These are phyloP conservation scores for Copromyces sp. DNA, from an alignment of 495 filamentous ascomycete species.

Conservation along the genomic window DNA sequence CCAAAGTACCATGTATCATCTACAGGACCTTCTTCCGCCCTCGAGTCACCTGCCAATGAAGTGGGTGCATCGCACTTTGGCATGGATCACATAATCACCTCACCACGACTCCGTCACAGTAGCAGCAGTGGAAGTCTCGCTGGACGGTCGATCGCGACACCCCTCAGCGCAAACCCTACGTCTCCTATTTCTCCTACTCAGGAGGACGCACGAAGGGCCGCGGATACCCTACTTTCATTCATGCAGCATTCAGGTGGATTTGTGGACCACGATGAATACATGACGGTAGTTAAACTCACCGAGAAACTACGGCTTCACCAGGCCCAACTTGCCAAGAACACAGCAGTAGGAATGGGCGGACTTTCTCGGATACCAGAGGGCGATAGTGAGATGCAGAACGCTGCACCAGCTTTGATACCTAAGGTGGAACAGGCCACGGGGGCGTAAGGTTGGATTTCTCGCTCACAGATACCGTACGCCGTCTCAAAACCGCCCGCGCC, in stretches of 20 bases:
- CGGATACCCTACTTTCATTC: constrained; percentile 79
- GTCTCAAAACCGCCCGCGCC: neutral
- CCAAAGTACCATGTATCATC: constrained; percentile 53
- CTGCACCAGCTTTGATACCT: constrained; percentile 5
- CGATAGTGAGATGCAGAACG: constrained; percentile 41
- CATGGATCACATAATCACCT: constrained; percentile 43
- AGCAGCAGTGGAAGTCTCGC: constrained; percentile 43
- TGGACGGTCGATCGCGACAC: constrained; percentile 34
- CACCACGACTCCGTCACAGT: constrained; percentile 43
- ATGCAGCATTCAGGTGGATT: constrained; percentile 62
- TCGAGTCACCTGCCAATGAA: constrained; percentile 63
- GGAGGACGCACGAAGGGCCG: constrained; percentile 77
- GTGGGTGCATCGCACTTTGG: constrained; percentile 35
- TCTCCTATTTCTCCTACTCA: constrained; percentile 63
- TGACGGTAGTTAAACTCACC: constrained; percentile 74
- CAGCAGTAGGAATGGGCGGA: constrained; percentile 47
- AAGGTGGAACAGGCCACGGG: constrained; percentile 16
- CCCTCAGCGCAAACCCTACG: constrained; percentile 32
- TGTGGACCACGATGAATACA: constrained; percentile 72
- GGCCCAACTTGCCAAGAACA: constrained; percentile 42
- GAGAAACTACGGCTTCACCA: constrained; percentile 72
- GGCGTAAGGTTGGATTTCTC: constrained; percentile 1
- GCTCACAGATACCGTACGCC: neutral
- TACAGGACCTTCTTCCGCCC: constrained; percentile 47
- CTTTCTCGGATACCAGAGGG: constrained; percentile 57